Percentiles rank a stretch among this genome's conserved stretches.
Conservation (phyloP, 257 asterid genomes). For the Lantana camara region DNA sequence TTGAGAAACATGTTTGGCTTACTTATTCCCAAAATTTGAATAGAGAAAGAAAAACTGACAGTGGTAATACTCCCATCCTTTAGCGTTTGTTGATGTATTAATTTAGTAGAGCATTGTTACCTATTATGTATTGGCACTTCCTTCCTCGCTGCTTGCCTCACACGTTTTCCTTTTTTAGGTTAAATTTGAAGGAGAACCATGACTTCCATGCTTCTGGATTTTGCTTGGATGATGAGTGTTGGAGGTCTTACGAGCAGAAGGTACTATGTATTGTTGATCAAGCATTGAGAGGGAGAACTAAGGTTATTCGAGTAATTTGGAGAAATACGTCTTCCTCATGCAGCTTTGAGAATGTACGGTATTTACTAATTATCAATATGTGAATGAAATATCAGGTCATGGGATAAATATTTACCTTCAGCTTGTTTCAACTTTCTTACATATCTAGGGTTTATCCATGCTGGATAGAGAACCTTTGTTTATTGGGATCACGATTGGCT, state of each 20-base stretch:
- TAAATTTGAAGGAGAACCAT: slow-evolving; percentile 68
- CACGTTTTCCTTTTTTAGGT: slow-evolving; percentile 47
- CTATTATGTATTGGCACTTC: slow-evolving; percentile 13
- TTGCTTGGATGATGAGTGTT: slow-evolving; percentile 92
- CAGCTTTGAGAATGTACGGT: slow-evolving; percentile 73
- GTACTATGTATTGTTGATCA: slow-evolving; percentile 61
- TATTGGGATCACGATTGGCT: slow-evolving; percentile 67
- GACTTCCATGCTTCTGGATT: slow-evolving; percentile 63
- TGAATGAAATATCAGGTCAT: slow-evolving; percentile 14
- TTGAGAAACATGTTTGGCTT: not conserved
- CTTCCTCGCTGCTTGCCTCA: slow-evolving; percentile 34
- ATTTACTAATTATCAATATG: slow-evolving; percentile 13
- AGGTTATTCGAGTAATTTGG: slow-evolving; percentile 83
- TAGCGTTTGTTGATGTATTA: slow-evolving; percentile 8
- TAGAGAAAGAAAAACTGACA: not conserved
- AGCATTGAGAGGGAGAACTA: slow-evolving; percentile 84
- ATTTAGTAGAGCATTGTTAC: not conserved
- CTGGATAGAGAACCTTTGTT: slow-evolving; percentile 69
- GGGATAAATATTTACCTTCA: slow-evolving; percentile 20
- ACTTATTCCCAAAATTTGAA: not conserved
- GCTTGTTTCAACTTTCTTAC: slow-evolving; percentile 23
- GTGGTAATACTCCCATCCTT: not conserved
- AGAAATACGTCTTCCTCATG: slow-evolving; percentile 57
- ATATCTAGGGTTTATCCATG: slow-evolving; percentile 64
- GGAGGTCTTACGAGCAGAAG: slow-evolving; percentile 93